Base-by-base conservation (phyloP, 441 rosid species). In the Euphorbia schlechtendalii region DNA sequence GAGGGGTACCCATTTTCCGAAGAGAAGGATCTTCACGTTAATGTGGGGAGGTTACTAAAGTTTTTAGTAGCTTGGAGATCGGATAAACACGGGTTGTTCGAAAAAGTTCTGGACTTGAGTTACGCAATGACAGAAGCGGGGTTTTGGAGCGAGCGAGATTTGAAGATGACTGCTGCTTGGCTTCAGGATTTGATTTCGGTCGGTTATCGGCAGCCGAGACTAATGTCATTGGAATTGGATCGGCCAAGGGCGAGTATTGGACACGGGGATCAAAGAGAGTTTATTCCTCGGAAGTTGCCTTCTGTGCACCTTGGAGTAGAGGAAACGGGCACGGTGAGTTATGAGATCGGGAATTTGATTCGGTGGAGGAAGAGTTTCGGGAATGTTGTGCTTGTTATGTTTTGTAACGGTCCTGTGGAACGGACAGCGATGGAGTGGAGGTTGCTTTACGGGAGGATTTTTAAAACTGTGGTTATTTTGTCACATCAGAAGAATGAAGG, bases 21-120 rank as follows among this genome's bases (percentile, higher is more conserved):
- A 80, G 98, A 91, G 83, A 89, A 89, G 72, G 98, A 91, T 84
- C 95, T 91, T 67, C 98, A 91, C 71, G 86, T 91, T n/a, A 89
- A 87, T 72, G 98, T 89, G 6, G 92, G 98, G 36, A 84, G 98
- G 63, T 73, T 91, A 79, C 76, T 84, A 32, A 84, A 87, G 67
- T 91, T 85, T 78, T 80, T 91, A 78, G 80, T 84, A 56, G 79
- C 81, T 1, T 91, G 98, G 98, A 84, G 98, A 70, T 91, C 98
- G 8, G 78, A 70, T 64, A 86, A 81, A 77, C 96, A 91, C 77
- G 69, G 85, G 61, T 54, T 89, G 77, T 89, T 89, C 66, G 95
- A 91, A 69, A 91, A 84, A 76, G 76, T 89, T 61, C 67, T 91
- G 71, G 92, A 91, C 56, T 71, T 91, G 75, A 91, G 98, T 74